A percentile compares a stretch with the other conserved stretches of the same genome.
Evolutionary conservation across 139 green algal genomes (phyloP).

Genomic region (Picochlorum sp.): DNA sequence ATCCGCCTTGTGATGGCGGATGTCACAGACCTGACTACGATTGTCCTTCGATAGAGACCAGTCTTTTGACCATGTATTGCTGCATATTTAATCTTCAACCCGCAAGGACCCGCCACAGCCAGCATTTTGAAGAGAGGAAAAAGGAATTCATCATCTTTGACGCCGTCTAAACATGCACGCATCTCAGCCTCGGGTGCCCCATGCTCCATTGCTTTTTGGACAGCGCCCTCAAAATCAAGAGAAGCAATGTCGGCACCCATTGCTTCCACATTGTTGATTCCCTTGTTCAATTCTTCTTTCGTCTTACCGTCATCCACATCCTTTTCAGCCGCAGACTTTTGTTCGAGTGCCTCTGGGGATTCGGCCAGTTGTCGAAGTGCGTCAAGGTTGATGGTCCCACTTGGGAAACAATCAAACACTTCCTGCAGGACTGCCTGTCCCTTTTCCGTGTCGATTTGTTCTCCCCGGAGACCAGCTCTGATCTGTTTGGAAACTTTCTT

Average conservation of each 20-base stretch:
- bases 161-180: not conserved
- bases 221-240: not conserved
- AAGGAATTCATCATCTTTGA: not conserved
- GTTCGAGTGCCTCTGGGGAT: not conserved
- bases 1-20: not conserved
- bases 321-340: not conserved
- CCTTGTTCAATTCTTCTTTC: constrained; percentile 2
- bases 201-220: not conserved
- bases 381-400: not conserved
- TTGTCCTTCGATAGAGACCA: not conserved
- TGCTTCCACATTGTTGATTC: not conserved
- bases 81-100: not conserved
- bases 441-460: not conserved
- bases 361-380: not conserved
- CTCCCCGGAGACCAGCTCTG: not conserved
- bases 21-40: not conserved
- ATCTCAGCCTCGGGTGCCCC: constrained; percentile 1
- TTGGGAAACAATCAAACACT: constrained; percentile 2
- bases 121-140: not conserved
- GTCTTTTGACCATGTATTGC: not conserved
- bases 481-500: not conserved
- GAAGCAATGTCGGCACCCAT: not conserved
- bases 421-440: not conserved
- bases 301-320: not conserved
- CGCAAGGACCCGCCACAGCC: not conserved